Evolutionary conservation across 169 alveolate species (phyloP), one percentile per base, ranked within the genome.

Genomic region (Plasmodium berghei): DNA sequence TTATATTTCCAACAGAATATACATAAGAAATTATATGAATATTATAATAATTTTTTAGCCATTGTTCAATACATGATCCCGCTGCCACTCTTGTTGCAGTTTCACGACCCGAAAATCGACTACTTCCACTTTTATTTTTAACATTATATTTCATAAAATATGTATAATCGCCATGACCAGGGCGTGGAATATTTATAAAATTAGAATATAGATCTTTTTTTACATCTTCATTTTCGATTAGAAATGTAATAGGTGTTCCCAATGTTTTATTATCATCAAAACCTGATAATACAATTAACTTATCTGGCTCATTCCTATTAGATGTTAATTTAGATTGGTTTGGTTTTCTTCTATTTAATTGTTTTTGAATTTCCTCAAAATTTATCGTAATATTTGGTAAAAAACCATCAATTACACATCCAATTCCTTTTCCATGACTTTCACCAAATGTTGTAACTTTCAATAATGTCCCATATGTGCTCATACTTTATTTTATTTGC

Each of bases 131-230:
- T 74, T 74, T 74, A 74, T 62, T 61, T 62, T 74, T 74, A 2
- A 74, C 74, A 74, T 74, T 52, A 12, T 74, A 74, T 74, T 74
- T 74, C 63, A 61, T 74, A 74, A 74, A 74, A 61, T 74, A 74
- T 24, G 88, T 74, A 67, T 74, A 74, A 74, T 74, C 73, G 0
- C 88, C 88, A 74, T 74, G 88, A 3, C 73, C 88, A 1, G 73
- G 73, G 20, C 88, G 61, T 9, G 88, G 73, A 14, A 74, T 74
- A 59, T 74, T 64, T 74, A 74, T 74, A 52, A 74, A 74, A 6
- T 73, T 24, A 52, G 69, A 22, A 74, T 74, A 74, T 61, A 61
- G 18, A 59, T 74, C 69, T 46, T 62, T 74, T 24, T 62, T 74
- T 5, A 74, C 40, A 62, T 74, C 73, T 24, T 74, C 74, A 46